These are phyloP conservation scores for Penicillium coprophilum DNA, from an alignment of 495 filamentous ascomycete genomes.

Conservation along the genomic window DNA sequence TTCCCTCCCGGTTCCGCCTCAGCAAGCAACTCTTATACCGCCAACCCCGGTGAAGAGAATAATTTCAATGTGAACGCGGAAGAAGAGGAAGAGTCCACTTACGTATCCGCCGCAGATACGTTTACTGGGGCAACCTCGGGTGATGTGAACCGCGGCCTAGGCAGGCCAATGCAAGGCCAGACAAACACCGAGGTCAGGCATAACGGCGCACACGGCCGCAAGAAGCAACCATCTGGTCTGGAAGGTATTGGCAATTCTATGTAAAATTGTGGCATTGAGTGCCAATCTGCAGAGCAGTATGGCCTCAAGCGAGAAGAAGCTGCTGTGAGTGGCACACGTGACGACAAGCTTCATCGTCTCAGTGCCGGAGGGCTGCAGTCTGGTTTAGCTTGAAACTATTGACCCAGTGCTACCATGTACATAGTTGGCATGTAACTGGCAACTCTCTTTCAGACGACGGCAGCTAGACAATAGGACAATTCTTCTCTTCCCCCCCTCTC, in stretches of 20 bases:
- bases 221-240: slow-evolving; percentile 54
- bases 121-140: slow-evolving; percentile 62
- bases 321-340: slow-evolving; percentile 17
- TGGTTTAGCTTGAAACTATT: too few species aligned
- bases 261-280: slow-evolving; percentile 27
- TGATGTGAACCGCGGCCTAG: slow-evolving; percentile 60
- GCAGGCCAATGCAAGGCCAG: slow-evolving; percentile 62
- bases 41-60: slow-evolving; percentile 48
- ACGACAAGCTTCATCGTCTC: slow-evolving; percentile 31
- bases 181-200: slow-evolving; percentile 57
- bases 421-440: too few species aligned
- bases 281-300: slow-evolving; percentile 30
- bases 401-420: too few species aligned
- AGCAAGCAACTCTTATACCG: slow-evolving; percentile 55
- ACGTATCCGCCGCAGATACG: slow-evolving; percentile 52
- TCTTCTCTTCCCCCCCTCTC: too few species aligned
- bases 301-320: slow-evolving; percentile 33
- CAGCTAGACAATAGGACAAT: too few species aligned
- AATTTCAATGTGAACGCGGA: slow-evolving; percentile 41
- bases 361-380: too few species aligned
- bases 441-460: too few species aligned
- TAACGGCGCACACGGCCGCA: slow-evolving; percentile 51
- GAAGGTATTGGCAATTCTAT: slow-evolving; percentile 52
- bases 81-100: slow-evolving; percentile 24
- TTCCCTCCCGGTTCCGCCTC: slow-evolving; percentile 67